Conservation (phyloP, 2,329 filamentous ascomycete genomes). For the Cryoendolithus antarcticus region DNA sequence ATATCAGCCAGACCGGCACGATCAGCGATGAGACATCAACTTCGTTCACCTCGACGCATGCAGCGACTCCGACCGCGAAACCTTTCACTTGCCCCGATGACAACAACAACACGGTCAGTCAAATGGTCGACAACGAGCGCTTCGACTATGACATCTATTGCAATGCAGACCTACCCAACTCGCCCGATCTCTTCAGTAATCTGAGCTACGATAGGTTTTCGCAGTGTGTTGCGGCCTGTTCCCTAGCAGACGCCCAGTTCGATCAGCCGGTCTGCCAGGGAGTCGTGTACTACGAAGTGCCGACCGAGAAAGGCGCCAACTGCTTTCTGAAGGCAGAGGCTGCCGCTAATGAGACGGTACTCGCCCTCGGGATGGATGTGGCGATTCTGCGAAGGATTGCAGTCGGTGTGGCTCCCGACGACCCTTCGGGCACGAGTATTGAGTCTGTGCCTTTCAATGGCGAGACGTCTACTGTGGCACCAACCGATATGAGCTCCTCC, state of each 20-base stretch:
- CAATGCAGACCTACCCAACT: conserved; percentile 16
- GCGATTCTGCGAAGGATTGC: conserved; percentile 19
- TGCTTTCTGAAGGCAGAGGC: conserved; percentile 22
- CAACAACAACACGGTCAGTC: conserved; percentile 19
- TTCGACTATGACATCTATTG: conserved; percentile 23
- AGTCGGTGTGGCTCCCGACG: conserved; percentile 13
- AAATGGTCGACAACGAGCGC: conserved; percentile 19
- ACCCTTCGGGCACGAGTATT: conserved; percentile 13
- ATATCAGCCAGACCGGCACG: conserved; percentile 1
- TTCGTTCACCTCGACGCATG: background rate
- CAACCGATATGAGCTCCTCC: conserved; percentile 15
- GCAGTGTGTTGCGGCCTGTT: conserved; percentile 23
- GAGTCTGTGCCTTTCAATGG: conserved; percentile 12
- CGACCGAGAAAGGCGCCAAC: conserved; percentile 14
- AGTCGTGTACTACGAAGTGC: conserved; percentile 17
- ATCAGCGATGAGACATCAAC: conserved; percentile 4
- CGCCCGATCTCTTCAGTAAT: conserved; percentile 15
- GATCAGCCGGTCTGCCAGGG: conserved; percentile 20
- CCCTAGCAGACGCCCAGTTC: conserved; percentile 16
- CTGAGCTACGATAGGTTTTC: conserved; percentile 17
- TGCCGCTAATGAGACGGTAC: conserved; percentile 10
- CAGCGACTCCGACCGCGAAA: conserved; percentile 13
- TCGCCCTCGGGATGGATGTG: conserved; percentile 16
- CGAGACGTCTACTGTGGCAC: conserved; percentile 9
- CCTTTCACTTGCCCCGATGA: conserved; percentile 21